Evolutionary conservation across 345 rosid genomes (phyloP).

Genomic region (Pugionium cornutum): DNA sequence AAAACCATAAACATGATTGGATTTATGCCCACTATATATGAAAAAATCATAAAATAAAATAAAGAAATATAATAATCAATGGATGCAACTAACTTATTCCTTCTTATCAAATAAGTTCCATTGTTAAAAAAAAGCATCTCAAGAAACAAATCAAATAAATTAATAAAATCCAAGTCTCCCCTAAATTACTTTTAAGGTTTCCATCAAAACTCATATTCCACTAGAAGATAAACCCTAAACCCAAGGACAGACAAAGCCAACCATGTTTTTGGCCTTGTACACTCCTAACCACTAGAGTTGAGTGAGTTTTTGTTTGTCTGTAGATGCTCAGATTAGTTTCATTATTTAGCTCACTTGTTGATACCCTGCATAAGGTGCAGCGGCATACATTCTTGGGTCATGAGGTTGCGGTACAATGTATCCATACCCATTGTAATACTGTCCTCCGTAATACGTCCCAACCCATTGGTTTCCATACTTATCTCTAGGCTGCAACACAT

Average conservation of each 20-base stretch:
- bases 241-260: conserved; percentile 26
- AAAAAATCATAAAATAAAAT: too few relatives aligned
- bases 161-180: conserved; percentile 29
- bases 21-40: too few relatives aligned
- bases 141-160: conserved; percentile 26
- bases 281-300: conserved; percentile 28
- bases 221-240: conserved; percentile 30
- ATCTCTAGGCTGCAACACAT: conserved; percentile 55
- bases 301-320: conserved; percentile 33
- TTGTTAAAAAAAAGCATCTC: too few relatives aligned
- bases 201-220: conserved; percentile 30
- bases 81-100: too few relatives aligned
- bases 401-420: conserved; percentile 60
- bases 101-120: too few relatives aligned
- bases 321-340: conserved; percentile 26
- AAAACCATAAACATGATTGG: too few relatives aligned
- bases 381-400: conserved; percentile 75
- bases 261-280: conserved; percentile 15
- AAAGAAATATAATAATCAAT: too few relatives aligned
- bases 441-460: conserved; percentile 77
- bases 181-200: conserved; percentile 23
- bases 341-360: conserved; percentile 84
- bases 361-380: conserved; percentile 69
- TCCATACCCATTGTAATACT: conserved; percentile 75
- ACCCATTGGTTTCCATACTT: conserved; percentile 77